phyloP scores from a whole-genome alignment of 2,329 filamentous ascomycete species.

The Cryphonectria parasitica region DNA sequence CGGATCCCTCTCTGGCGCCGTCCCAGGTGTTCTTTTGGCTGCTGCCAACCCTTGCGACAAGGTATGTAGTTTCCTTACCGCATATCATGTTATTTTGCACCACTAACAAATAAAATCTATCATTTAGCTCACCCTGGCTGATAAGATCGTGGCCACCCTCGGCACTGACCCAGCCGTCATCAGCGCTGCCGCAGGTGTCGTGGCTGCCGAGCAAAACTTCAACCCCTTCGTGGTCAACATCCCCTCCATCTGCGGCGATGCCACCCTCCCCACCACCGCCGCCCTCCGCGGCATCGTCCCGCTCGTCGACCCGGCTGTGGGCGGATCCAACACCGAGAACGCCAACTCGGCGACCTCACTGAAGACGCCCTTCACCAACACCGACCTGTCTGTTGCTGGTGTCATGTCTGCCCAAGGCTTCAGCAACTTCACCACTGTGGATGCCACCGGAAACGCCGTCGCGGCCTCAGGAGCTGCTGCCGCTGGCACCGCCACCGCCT shows the following conservation, averaged over 20 bases:
- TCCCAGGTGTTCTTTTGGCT: constrained; percentile 64
- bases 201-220: constrained; percentile 73
- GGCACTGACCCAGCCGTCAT: constrained; percentile 63
- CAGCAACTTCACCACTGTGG: constrained; percentile 54
- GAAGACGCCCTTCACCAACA: constrained; percentile 56
- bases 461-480: constrained; percentile 24
- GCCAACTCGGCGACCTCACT: constrained; percentile 58
- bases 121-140: constrained; percentile 61
- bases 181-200: constrained; percentile 64
- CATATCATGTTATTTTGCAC: constrained; percentile 28
- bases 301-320: constrained; percentile 64
- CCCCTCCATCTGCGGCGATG: constrained; percentile 64
- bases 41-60: constrained; percentile 67
- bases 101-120: background rate
- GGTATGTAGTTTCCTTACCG: constrained; percentile 36
- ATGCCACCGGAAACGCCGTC: constrained; percentile 36
- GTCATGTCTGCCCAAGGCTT: constrained; percentile 65
- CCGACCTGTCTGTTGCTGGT: constrained; percentile 64
- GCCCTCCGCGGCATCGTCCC: constrained; percentile 66
- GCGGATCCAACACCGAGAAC: constrained; percentile 57
- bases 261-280: constrained; percentile 61
- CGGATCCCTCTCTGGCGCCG: constrained; percentile 63
- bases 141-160: constrained; percentile 64
- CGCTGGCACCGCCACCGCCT: constrained; percentile 26
- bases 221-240: constrained; percentile 63